Evolutionary conservation across 163 green algal species (phyloP).

Genomic region (Volvox carteri): DNA sequence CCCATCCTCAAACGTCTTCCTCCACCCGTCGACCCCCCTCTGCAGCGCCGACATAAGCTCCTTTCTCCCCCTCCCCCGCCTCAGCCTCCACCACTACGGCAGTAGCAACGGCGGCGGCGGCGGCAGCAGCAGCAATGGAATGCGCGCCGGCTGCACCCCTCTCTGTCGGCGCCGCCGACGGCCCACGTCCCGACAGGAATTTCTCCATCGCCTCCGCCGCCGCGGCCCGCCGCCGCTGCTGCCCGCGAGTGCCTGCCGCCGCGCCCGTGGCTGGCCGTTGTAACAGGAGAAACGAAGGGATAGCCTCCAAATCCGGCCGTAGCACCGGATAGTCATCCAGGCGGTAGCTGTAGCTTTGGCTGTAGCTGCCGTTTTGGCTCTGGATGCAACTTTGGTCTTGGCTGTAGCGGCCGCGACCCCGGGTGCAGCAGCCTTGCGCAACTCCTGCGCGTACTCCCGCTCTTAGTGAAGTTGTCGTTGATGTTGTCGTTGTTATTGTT

Average conservation of each 20-base stretch:
- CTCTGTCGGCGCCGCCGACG: too few relatives aligned
- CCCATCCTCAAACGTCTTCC: too few relatives aligned
- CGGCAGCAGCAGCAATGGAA: too few relatives aligned
- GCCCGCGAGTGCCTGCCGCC: not conserved
- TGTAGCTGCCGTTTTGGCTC: not conserved
- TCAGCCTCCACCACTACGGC: not conserved
- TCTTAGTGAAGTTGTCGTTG: too few relatives aligned
- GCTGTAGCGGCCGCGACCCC: not conserved
- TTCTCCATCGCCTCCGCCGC: not conserved
- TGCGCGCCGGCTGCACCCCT: too few relatives aligned
- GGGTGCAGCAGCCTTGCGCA: too few relatives aligned
- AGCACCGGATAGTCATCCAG: conserved; percentile 24
- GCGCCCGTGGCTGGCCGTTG: not conserved
- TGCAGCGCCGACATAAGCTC: not conserved
- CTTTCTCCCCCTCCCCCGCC: not conserved
- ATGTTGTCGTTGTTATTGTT: too few relatives aligned
- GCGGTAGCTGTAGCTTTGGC: not conserved
- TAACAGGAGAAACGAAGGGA: not conserved
- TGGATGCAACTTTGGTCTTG: too few relatives aligned
- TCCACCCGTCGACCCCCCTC: too few relatives aligned
- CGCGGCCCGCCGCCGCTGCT: not conserved
- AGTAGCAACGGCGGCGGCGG: too few relatives aligned
- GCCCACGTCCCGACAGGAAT: too few relatives aligned
- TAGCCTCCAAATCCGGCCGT: conserved; percentile 8
- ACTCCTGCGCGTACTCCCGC: too few relatives aligned